A percentile compares a stretch with the other conserved stretches of the same genome.
Evolutionary conservation across 139 green algal genomes (phyloP).

Genomic region (Axilococcus clingmanii): DNA sequence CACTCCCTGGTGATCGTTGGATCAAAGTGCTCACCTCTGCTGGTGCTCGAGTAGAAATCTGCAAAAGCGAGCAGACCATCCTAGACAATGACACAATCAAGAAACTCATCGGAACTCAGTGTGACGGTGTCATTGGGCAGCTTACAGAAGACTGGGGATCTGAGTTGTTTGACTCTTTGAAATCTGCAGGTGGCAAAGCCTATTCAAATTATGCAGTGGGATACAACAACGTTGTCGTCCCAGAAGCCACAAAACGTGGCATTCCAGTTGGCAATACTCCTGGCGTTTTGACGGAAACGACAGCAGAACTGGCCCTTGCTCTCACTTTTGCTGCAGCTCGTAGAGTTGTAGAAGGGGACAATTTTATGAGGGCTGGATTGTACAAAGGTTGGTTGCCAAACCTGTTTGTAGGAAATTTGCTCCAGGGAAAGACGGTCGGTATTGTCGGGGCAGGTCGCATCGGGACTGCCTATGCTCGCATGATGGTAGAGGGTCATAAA

Average conservation of each 20-base stretch:
- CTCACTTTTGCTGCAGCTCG: slow-evolving; percentile 87
- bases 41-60: slow-evolving; percentile 60
- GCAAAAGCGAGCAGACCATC: slow-evolving; percentile 68
- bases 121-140: slow-evolving; percentile 96
- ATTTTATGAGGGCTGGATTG: slow-evolving; percentile 89
- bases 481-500: slow-evolving; percentile 99
- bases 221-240: slow-evolving; percentile 97
- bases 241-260: slow-evolving; percentile 71
- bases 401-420: slow-evolving; percentile 83
- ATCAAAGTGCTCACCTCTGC: slow-evolving; percentile 65
- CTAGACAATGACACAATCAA: slow-evolving; percentile 75
- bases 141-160: slow-evolving; percentile 85
- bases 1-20: slow-evolving; percentile 85
- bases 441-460: slow-evolving; percentile 94
- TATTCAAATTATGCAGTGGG: slow-evolving; percentile 98
- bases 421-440: slow-evolving; percentile 85
- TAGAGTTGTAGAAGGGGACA: slow-evolving; percentile 86
- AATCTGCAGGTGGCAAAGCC: slow-evolving; percentile 68
- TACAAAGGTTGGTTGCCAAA: slow-evolving; percentile 96
- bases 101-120: slow-evolving; percentile 78
- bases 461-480: slow-evolving; percentile 86
- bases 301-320: slow-evolving; percentile 88
- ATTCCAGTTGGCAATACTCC: slow-evolving; percentile 97
- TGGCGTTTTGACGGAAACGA: slow-evolving; percentile 92
- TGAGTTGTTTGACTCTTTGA: slow-evolving; percentile 84